Percentiles rank a stretch among this genome's conserved stretches.
phyloP scores from a whole-genome alignment of 1,139 yeast species.

The Scheffersomyces segobiensis region DNA sequence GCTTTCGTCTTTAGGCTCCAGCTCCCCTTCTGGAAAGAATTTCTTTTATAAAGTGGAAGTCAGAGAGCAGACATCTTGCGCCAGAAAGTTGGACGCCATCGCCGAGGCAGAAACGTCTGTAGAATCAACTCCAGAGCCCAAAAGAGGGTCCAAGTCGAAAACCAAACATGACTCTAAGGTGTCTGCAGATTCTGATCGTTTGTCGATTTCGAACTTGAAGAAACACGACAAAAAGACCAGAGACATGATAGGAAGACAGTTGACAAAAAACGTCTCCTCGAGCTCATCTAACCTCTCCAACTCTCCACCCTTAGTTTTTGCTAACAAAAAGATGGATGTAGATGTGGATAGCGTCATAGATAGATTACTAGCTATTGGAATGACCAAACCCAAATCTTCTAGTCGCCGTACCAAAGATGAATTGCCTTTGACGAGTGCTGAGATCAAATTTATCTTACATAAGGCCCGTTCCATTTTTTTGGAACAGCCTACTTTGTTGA shows the following conservation, averaged over 20 bases:
- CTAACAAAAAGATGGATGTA: conserved; percentile 24
- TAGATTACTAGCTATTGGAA: conserved; percentile 49
- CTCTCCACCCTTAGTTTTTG: conserved; percentile 28
- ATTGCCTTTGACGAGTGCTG: conserved; percentile 49
- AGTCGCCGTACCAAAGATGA: conserved; percentile 38
- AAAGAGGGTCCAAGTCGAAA: conserved; percentile 2
- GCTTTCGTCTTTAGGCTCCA: conserved; percentile 39
- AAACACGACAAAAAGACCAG: conserved; percentile 9
- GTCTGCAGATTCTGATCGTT: conserved; percentile 1
- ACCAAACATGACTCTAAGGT: conserved; percentile 2
- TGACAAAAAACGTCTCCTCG: conserved; percentile 12
- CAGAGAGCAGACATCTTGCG: conserved; percentile 8
- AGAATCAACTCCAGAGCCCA: conserved; percentile 39
- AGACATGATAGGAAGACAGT: conserved; percentile 8
- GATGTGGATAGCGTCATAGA: conserved; percentile 60
- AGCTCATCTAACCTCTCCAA: conserved; percentile 22
- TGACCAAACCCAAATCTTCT: conserved; percentile 16
- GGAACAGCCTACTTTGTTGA: conserved; percentile 74
- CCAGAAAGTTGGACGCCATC: conserved; percentile 41
- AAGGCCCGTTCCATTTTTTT: conserved; percentile 69
- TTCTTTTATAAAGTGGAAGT: conserved; percentile 11
- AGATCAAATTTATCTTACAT: conserved; percentile 64
- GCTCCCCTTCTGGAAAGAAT: conserved; percentile 14
- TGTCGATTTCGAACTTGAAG: conserved; percentile 14
- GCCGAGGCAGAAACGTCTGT: conserved; percentile 41